phyloP scores from a whole-genome alignment of 768 basidiomycete species.

The Amanita pseudoporphyria region DNA sequence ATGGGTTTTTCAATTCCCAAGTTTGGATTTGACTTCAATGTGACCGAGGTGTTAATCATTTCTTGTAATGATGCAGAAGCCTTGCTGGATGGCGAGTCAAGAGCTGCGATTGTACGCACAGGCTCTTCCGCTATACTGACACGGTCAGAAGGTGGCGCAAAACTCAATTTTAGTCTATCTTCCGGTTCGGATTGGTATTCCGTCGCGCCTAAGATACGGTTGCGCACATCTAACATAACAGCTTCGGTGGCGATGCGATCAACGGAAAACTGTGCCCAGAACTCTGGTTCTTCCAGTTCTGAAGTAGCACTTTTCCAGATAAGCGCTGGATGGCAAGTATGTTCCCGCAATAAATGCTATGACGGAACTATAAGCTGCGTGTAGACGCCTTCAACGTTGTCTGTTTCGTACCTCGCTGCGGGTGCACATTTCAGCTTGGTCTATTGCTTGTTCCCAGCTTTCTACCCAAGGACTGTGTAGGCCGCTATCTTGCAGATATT shows the following conservation, averaged over 20 bases:
- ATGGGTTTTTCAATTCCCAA: conserved; percentile 47
- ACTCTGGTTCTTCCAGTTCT: conserved; percentile 54
- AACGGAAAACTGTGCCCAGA: conserved; percentile 60
- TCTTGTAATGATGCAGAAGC: conserved; percentile 56
- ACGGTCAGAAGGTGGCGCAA: background rate
- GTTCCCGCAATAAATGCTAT: conserved; percentile 60
- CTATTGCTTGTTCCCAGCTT: conserved; percentile 62
- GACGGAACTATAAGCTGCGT: conserved; percentile 6
- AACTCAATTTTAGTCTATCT: background rate
- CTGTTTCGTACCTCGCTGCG: conserved; percentile 49
- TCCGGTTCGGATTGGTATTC: conserved; percentile 18
- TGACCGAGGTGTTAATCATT: conserved; percentile 64
- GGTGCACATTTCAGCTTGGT: conserved; percentile 59
- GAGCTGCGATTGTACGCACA: conserved; percentile 22
- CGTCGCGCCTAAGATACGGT: conserved; percentile 40
- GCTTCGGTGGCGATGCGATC: conserved; percentile 59
- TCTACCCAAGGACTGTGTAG: conserved; percentile 54
- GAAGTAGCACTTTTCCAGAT: conserved; percentile 53
- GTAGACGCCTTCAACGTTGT: background rate
- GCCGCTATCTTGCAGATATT: conserved; percentile 45
- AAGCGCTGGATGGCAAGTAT: conserved; percentile 65
- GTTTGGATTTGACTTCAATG: conserved; percentile 62
- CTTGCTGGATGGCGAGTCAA: conserved; percentile 28
- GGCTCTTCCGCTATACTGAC: background rate
- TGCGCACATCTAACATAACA: conserved; percentile 55